Percentiles rank a stretch among this genome's conserved stretches.
These are phyloP conservation scores for Chalciporus sp. DNA, from an alignment of 1,284 basidiomycete genomes.

Conservation along the genomic window DNA sequence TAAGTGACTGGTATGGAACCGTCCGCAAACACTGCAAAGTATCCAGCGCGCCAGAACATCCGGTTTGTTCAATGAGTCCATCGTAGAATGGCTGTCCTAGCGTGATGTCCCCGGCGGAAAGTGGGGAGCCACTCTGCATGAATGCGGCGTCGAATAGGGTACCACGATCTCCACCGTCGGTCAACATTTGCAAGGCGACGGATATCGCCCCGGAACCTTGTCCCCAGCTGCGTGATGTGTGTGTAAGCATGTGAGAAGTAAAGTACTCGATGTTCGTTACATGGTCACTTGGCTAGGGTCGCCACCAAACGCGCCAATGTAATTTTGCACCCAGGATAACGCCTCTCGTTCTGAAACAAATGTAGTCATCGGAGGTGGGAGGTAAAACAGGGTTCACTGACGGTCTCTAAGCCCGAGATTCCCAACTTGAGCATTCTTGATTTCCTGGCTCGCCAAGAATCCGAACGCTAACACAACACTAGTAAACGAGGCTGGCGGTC, in stretches of 20 bases:
- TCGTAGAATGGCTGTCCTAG: slow-evolving; percentile 29
- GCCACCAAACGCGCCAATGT: slow-evolving; percentile 53
- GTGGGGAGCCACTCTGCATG: slow-evolving; percentile 35
- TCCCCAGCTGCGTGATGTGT: slow-evolving; percentile 28
- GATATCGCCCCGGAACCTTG: slow-evolving; percentile 37
- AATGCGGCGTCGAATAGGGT: slow-evolving; percentile 37
- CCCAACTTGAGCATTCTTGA: slow-evolving; percentile 49
- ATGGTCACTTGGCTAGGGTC: slow-evolving; percentile 44
- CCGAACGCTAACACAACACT: slow-evolving; percentile 39
- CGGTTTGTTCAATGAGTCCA: slow-evolving; percentile 21
- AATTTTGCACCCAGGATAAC: slow-evolving; percentile 49
- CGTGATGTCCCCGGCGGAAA: slow-evolving; percentile 25
- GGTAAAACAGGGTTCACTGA: slow-evolving; percentile 16
- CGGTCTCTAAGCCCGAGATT: slow-evolving; percentile 59
- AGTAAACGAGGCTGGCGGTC: slow-evolving; percentile 22
- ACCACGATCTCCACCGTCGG: slow-evolving; percentile 24
- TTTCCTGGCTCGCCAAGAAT: slow-evolving; percentile 53
- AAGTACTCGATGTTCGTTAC: slow-evolving; percentile 20
- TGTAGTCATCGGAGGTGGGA: background rate
- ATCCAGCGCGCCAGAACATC: slow-evolving; percentile 23
- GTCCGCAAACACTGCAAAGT: slow-evolving; percentile 36
- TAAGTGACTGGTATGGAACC: slow-evolving; percentile 25
- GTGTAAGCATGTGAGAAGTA: background rate
- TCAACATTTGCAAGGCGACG: slow-evolving; percentile 32
- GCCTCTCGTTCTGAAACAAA: slow-evolving; percentile 40